phyloP scores from a whole-genome alignment of 768 basidiomycete species.

The Boletus speciosus region DNA sequence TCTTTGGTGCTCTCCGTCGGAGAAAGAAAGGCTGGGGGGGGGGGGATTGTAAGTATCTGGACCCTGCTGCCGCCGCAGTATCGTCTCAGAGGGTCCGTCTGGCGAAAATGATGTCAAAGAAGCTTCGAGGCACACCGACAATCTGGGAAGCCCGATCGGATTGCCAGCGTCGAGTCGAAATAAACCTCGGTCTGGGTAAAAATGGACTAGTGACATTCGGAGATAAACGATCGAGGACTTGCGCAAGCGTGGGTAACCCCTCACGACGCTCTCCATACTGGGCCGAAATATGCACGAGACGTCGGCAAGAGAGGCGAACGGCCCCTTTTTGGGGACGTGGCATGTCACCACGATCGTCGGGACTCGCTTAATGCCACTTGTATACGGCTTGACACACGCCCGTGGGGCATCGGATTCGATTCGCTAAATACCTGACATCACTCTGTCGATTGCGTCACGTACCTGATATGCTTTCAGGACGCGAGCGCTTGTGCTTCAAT shows the following conservation, averaged over 20 bases:
- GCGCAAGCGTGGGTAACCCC: constrained; percentile 1
- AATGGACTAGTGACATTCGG: background rate
- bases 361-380: background rate
- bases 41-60: background rate
- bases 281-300: no score
- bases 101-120: no score
- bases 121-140: background rate
- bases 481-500: no score
- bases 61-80: background rate
- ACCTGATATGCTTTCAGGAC: background rate
- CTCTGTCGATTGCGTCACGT: background rate
- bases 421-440: background rate
- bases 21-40: no score
- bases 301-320: background rate
- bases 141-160: background rate
- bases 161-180: no score
- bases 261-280: background rate
- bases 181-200: background rate
- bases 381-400: no score
- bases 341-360: constrained; percentile 13
- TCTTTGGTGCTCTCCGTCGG: background rate
- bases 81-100: background rate
- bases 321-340: constrained; percentile 2
- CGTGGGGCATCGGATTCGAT: background rate
- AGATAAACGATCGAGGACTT: no score